Conservation (phyloP, 306 rosid species). For the Geum urbanum region DNA sequence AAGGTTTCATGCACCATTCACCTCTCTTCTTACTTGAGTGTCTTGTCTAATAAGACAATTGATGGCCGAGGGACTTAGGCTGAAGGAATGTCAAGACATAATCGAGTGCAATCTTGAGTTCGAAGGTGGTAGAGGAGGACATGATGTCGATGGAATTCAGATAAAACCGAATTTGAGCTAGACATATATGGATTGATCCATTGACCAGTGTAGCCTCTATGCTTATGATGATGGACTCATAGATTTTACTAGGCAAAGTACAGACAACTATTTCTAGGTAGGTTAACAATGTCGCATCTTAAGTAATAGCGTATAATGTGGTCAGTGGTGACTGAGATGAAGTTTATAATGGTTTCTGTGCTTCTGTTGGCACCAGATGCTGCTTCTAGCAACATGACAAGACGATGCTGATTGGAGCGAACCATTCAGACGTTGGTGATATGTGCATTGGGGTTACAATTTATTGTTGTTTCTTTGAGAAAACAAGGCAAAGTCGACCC, state of each 20-base stretch:
- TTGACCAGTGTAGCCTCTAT: conserved; percentile 36
- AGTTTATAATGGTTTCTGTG: neutral
- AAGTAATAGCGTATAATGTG: neutral
- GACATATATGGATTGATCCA: conserved; percentile 44
- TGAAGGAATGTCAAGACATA: conserved; percentile 37
- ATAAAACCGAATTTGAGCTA: conserved; percentile 36
- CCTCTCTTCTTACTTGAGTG: conserved; percentile 27
- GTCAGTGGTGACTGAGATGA: neutral
- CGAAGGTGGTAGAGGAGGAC: conserved; percentile 39
- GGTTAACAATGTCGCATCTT: conserved; percentile 5
- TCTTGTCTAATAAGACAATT: conserved; percentile 34
- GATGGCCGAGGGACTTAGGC: conserved; percentile 36
- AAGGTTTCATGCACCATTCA: conserved; percentile 56
- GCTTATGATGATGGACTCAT: conserved; percentile 40
- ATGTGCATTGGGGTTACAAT: conserved; percentile 40
- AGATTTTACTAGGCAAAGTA: conserved; percentile 36
- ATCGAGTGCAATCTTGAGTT: conserved; percentile 37
- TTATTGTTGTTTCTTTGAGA: too few relatives aligned
- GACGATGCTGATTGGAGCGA: conserved; percentile 42
- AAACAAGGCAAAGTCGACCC: too few relatives aligned
- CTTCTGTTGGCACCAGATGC: conserved; percentile 26
- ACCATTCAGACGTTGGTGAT: conserved; percentile 32
- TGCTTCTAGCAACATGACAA: conserved; percentile 35
- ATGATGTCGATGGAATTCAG: conserved; percentile 40
- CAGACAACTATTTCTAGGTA: conserved; percentile 33